Evolutionary conservation across 495 filamentous ascomycete species (phyloP), one percentile per base, ranked within the genome.

Genomic region (Immersiella caudata): DNA sequence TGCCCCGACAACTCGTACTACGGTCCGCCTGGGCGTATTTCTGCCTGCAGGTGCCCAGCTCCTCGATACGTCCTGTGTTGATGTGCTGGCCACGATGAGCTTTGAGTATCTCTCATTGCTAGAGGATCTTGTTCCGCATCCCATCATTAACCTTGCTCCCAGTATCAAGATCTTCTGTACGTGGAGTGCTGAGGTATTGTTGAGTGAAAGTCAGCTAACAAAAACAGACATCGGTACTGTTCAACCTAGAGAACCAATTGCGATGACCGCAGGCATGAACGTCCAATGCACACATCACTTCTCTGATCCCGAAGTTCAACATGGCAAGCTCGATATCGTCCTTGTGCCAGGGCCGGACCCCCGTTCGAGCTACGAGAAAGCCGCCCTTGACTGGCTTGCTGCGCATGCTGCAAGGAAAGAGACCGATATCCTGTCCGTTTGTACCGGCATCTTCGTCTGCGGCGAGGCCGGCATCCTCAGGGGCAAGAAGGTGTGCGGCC

Each of bases 311-410:
- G 79, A 78, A 7, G 84, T 87, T 6, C 74, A 73, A 7, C 79
- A 80, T 0, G 85, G 86, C 4, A 79, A 79, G 36, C 78, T 88
- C 1, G 84, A 88, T 70, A 72, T 87, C 62, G 68, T 88, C 22
- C 62, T 83, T 0, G 67, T 89, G 1, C 86, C 86, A 0, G 86
- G 86, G 0, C 82, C 83, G 8, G 78, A 86, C 59, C 84, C 85
- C 0, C 67, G 67, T 21, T 57, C 49, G 2, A 70, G 68, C 27
- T 78, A 76, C 11, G 74, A 76, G 4, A 60, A 74, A 20, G 74
- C 75, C 22, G 79, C 79, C 8, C 57, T 80, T 6, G 77, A 74
- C 1, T 90, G 86, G 73, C 62, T 89, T 12, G 72, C 75, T 0
- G 71, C 64, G 4, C 84, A 87, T 68, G 73, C 74, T 8, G 72